These are phyloP conservation scores for Gnomoniopsis smithogilvyi DNA, from an alignment of 2,329 filamentous ascomycete genomes.

Conservation along the genomic window DNA sequence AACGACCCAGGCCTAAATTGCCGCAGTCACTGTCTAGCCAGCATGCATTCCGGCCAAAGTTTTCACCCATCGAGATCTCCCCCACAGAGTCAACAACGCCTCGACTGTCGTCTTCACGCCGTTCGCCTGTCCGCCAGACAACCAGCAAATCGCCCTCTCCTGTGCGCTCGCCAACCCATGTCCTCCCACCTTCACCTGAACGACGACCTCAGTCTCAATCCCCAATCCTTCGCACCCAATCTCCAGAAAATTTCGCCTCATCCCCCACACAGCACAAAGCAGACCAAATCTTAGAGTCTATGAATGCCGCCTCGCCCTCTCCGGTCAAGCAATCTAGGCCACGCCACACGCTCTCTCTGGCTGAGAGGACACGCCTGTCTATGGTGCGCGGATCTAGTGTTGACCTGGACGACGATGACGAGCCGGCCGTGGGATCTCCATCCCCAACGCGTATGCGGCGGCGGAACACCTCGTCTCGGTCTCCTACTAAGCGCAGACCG, in stretches of 20 bases:
- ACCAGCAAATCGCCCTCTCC: not conserved
- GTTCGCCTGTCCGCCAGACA: not conserved
- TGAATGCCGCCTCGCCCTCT: slow-evolving; percentile 54
- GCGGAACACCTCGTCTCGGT: slow-evolving; percentile 1
- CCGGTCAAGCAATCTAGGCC: slow-evolving; percentile 47
- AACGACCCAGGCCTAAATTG: not conserved
- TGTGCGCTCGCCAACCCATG: not conserved
- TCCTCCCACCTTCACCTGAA: slow-evolving; percentile 10
- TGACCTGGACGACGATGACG: slow-evolving; percentile 20
- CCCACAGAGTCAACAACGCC: slow-evolving; percentile 2
- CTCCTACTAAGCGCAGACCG: slow-evolving; percentile 20
- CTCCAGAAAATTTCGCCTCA: slow-evolving; percentile 17
- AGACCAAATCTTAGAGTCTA: slow-evolving; percentile 53
- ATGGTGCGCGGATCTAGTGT: slow-evolving; percentile 62
- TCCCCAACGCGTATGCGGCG: not conserved
- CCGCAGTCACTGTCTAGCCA: slow-evolving; percentile 10
- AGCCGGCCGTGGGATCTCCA: not conserved
- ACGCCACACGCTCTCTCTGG: slow-evolving; percentile 59
- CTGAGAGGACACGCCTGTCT: slow-evolving; percentile 77
- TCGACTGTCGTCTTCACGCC: not conserved
- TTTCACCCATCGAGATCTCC: slow-evolving; percentile 4
- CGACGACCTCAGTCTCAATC: not conserved
- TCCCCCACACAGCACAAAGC: slow-evolving; percentile 49
- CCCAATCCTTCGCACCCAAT: not conserved
- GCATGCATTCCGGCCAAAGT: slow-evolving; percentile 9